Base-by-base conservation (phyloP, 1,284 basidiomycete genomes). In the Phlebopus sp. region DNA sequence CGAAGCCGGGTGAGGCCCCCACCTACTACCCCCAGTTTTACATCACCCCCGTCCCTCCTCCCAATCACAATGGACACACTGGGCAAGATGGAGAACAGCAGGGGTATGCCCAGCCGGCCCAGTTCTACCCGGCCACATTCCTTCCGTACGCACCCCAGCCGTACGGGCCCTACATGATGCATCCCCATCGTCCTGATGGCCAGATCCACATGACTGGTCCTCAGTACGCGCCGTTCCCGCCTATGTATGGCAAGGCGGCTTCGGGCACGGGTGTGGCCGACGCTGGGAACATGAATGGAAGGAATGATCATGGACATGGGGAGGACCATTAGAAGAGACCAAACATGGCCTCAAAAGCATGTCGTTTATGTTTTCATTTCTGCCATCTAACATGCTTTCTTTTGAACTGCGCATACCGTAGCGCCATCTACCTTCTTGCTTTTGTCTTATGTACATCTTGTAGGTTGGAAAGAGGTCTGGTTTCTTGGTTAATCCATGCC, bases 101-200 rank as follows among this genome's bases (percentile, higher is more conserved):
- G 52, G 63, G 63, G 44, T 78, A 76, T 55, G 65, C 70, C 30
- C 63, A 66, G 55, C 61, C 71, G 47, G 59, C 68, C 46, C 74
- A 74, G 47, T 80, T 75, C 60, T 82, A 79, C 57, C 74, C 73
- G 39, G 69, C 77, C 44, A 68, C 75, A 43, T 77, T 78, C 54
- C 66, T 79, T 50, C 63, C 75, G 39, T 74, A 65, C 46, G 63
- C 70, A 29, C 75, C 75, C 42, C 72, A 71, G 57, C 70, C 70
- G 42, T 81, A 79, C 59, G 69, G 71, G 10, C 71, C 71, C 17
- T 80, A 78, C 64, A 70, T 80, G 66, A 67, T 80, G 49, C 67
- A 63, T 51, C 63, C 69, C 25, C 67, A 72, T 54, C 67, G 72
- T 47, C 72, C 74, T 37, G 74, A 73, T 53, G 62, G 66, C 5